Base-by-base conservation (phyloP, 1,284 basidiomycete species). In the Xerocomus nothofagi region DNA sequence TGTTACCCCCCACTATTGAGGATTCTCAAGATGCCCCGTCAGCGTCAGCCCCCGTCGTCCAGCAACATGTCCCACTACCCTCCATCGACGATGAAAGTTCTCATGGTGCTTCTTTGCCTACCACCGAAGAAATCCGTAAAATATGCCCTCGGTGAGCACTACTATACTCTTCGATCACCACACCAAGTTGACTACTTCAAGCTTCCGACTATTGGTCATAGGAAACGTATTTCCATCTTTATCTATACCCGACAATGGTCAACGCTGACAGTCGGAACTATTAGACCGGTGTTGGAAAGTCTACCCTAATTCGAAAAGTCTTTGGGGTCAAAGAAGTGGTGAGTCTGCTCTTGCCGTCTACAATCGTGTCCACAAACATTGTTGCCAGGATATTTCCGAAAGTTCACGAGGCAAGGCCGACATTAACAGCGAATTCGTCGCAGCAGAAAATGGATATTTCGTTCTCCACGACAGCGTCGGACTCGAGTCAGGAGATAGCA, bases 61-160 rank as follows among this genome's bases (percentile, higher is more conserved):
- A n/a, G n/a, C n/a, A n/a, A n/a, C n/a, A n/a, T n/a, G 3, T 5
- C 26, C 10, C 26, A 11, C 11, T 27, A 11, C 26, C 26, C 26
- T 27, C 26, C 18, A 14, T 15, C 9, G 2, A 2, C 21, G 10
- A 11, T 27, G 14, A n/a, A 3, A n/a, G 15, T 38, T 36, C 18
- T 15, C 15, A 24, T 6, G 37, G 24, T 10, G 2, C 3, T 10
- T 15, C 26, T 1, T 27, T 37, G 9, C 4, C 21, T 21, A 42
- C 21, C 7, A 42, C 41, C 5, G 38, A 8, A 9, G 41, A 42
- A 23, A 18, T 42, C 14, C 38, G 18, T 20, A 17, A 17, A 5
- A 18, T 44, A 44, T 44, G 39, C 6, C 42, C 42, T 26, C 42
- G 42, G 42, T 44, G 42, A 44, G 42, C 36, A 4, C 5, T 20